These are phyloP conservation scores for Phytophthora ramorum DNA, from an alignment of 352 stramenopile genomes.

Conservation along the genomic window DNA sequence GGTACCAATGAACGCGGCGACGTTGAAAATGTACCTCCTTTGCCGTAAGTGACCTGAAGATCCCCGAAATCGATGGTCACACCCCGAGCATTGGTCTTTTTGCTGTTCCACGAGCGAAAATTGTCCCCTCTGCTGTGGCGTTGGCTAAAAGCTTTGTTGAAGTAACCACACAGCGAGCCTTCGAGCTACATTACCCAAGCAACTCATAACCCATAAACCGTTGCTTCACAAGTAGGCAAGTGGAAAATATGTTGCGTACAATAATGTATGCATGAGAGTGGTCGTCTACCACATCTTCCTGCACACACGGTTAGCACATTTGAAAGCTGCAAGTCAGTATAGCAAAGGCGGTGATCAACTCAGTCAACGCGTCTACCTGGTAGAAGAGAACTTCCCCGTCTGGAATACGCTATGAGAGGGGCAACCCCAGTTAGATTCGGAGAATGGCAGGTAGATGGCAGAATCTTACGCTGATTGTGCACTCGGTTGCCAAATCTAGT, in stretches of 20 bases:
- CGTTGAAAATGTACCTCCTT: conserved; percentile 40
- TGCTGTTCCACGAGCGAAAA: conserved; percentile 61
- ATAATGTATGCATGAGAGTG: conserved; percentile 54
- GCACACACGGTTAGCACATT: not conserved
- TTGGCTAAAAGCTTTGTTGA: conserved; percentile 68
- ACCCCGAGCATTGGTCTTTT: conserved; percentile 47
- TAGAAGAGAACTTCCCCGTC: conserved; percentile 79
- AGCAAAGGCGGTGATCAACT: not conserved
- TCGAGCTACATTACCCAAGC: conserved; percentile 47
- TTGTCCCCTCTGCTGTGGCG: conserved; percentile 39
- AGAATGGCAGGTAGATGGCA: not conserved
- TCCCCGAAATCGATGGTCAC: conserved; percentile 75
- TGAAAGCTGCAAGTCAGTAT: not conserved
- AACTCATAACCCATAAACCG: not conserved
- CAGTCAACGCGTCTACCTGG: conserved; percentile 35
- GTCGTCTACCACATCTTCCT: conserved; percentile 56
- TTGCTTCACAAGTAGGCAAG: not conserved
- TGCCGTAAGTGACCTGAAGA: conserved; percentile 61
- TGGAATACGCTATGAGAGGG: conserved; percentile 41
- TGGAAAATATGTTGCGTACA: conserved; percentile 25
- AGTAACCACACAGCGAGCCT: conserved; percentile 73
- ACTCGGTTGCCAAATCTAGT: conserved; percentile 69
- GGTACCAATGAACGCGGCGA: not conserved
- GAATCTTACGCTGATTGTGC: conserved; percentile 44
- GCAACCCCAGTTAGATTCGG: not conserved